A percentile compares a stretch with the other conserved stretches of the same genome.
These are phyloP conservation scores for Russula lepida DNA, from an alignment of 768 basidiomycete species.

Conservation along the genomic window DNA sequence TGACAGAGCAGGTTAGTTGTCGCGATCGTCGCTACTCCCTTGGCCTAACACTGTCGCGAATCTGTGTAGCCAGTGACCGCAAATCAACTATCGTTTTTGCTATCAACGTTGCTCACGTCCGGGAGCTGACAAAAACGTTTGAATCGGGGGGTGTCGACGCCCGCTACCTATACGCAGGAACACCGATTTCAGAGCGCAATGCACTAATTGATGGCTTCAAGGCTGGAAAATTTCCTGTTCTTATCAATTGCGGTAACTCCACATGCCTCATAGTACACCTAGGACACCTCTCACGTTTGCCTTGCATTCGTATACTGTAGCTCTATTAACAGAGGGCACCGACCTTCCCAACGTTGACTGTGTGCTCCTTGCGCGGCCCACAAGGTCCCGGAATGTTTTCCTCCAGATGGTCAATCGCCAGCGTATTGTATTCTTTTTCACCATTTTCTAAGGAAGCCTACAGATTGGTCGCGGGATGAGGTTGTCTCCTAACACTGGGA, in stretches of 20 bases:
- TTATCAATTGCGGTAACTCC: slow-evolving; percentile 76
- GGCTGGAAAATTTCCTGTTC: slow-evolving; percentile 67
- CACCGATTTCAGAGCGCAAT: slow-evolving; percentile 54
- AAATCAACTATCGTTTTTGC: slow-evolving; percentile 92
- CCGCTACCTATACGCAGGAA: slow-evolving; percentile 65
- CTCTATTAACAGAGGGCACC: slow-evolving; percentile 87
- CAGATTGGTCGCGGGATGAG: slow-evolving; percentile 92
- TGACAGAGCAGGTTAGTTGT: slow-evolving; percentile 61
- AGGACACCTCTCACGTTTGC: neutral
- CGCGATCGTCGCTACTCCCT: neutral
- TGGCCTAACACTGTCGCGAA: slow-evolving; percentile 5
- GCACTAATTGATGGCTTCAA: slow-evolving; percentile 60
- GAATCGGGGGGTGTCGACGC: slow-evolving; percentile 75
- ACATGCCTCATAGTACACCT: neutral
- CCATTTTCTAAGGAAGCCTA: neutral
- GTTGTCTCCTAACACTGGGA: slow-evolving; percentile 70
- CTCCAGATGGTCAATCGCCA: slow-evolving; percentile 74
- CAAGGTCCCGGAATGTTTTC: slow-evolving; percentile 80
- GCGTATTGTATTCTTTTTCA: neutral
- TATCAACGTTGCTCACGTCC: slow-evolving; percentile 75
- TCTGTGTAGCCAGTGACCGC: slow-evolving; percentile 38
- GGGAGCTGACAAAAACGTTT: slow-evolving; percentile 63
- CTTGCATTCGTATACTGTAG: slow-evolving; percentile 32
- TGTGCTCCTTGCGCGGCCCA: slow-evolving; percentile 79
- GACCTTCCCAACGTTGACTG: slow-evolving; percentile 96